Evolutionary conservation across 768 basidiomycete genomes (phyloP).

Genomic region (Lactifluus rugatus): DNA sequence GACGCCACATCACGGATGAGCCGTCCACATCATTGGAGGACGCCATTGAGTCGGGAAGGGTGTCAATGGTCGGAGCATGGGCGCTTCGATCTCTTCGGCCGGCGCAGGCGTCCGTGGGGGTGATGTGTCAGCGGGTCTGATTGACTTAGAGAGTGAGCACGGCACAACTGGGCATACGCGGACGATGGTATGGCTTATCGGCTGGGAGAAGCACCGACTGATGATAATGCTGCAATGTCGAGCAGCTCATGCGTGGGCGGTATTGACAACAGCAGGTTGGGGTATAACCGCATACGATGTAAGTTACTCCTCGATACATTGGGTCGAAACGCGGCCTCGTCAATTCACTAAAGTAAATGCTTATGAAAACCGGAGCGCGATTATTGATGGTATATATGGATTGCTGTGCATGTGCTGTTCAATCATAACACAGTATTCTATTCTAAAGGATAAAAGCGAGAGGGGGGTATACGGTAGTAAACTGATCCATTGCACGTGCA

Average conservation of each 20-base stretch:
- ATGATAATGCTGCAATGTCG: neutral
- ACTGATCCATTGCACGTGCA: slow-evolving; percentile 9
- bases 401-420: neutral
- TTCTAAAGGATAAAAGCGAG: neutral
- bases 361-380: neutral
- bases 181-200: neutral
- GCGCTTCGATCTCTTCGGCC: neutral
- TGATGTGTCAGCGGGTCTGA: neutral
- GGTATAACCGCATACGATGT: neutral
- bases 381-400: neutral
- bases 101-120: neutral
- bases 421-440: no score
- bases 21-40: no score
- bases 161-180: neutral
- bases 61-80: neutral
- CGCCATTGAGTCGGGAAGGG: neutral
- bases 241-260: neutral
- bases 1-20: neutral
- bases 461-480: no score
- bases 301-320: neutral
- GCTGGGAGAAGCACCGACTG: neutral
- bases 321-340: neutral
- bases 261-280: neutral
- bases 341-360: neutral
- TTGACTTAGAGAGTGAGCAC: neutral